Conservation (phyloP, 306 rosid species). For the Echinosophora koreensis region DNA sequence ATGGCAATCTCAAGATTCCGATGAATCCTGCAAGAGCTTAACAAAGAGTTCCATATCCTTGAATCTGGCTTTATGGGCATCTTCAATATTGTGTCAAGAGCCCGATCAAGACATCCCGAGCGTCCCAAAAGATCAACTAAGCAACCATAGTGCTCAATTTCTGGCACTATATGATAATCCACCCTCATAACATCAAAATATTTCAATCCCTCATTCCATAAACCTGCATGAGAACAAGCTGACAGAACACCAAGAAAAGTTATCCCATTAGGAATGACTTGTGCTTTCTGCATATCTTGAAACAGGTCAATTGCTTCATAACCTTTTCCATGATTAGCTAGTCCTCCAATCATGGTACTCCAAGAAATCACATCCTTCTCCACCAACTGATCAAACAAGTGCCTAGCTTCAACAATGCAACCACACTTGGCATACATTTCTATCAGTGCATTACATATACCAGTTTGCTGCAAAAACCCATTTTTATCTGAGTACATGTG, state of each 20-base stretch:
- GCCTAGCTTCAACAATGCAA: slow-evolving; percentile 66
- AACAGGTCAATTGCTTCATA: slow-evolving; percentile 68
- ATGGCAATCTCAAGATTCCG: slow-evolving; percentile 70
- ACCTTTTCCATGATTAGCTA: slow-evolving; percentile 78
- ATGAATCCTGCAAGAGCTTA: slow-evolving; percentile 76
- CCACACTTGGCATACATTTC: slow-evolving; percentile 91
- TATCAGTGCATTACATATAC: slow-evolving; percentile 72
- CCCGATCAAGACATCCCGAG: slow-evolving; percentile 65
- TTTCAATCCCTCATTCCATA: slow-evolving; percentile 70
- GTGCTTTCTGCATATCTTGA: slow-evolving; percentile 61
- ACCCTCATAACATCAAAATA: slow-evolving; percentile 66
- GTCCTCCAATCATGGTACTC: slow-evolving; percentile 81
- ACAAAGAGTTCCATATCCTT: slow-evolving; percentile 85
- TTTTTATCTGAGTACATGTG: slow-evolving; percentile 66
- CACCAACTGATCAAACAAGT: slow-evolving; percentile 61
- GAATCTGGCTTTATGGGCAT: slow-evolving; percentile 80
- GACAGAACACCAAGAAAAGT: slow-evolving; percentile 80
- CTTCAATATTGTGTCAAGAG: slow-evolving; percentile 64
- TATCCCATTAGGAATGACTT: slow-evolving; percentile 66
- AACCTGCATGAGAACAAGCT: slow-evolving; percentile 81
- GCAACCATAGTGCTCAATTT: slow-evolving; percentile 84
- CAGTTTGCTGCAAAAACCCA: slow-evolving; percentile 47
- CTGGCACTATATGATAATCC: slow-evolving; percentile 54
- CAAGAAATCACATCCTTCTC: slow-evolving; percentile 81
- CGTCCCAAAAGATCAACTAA: slow-evolving; percentile 89